These are phyloP conservation scores for Stephania japonica DNA, from an alignment of 164 flowering plant species.

Conservation along the genomic window DNA sequence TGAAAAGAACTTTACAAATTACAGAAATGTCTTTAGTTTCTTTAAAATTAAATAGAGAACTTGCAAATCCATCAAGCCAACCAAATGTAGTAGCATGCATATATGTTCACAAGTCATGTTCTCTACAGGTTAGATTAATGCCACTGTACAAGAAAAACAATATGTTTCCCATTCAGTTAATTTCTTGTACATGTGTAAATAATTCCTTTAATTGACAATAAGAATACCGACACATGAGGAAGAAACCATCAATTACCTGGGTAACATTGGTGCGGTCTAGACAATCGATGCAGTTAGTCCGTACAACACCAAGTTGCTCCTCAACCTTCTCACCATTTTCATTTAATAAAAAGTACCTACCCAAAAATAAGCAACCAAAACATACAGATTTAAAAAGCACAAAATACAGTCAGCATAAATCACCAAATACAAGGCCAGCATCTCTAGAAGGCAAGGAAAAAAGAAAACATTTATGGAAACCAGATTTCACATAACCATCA, in stretches of 20 bases:
- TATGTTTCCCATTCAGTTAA: too few relatives aligned
- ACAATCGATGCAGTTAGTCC: conserved; percentile 96
- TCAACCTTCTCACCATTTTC: conserved; percentile 76
- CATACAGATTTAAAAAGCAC: neutral
- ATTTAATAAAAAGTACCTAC: conserved; percentile 71
- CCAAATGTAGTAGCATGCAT: neutral
- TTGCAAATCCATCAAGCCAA: neutral
- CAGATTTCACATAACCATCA: too few relatives aligned
- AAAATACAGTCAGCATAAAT: neutral
- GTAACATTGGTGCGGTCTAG: conserved; percentile 98
- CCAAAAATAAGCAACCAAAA: neutral
- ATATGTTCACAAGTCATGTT: neutral
- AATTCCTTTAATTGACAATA: too few relatives aligned
- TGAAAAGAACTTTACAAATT: neutral
- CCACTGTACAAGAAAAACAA: neutral
- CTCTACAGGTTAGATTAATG: neutral
- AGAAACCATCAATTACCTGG: conserved; percentile 40
- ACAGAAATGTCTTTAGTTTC: neutral
- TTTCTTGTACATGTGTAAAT: neutral
- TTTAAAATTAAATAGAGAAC: neutral
- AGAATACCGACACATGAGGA: too few relatives aligned
- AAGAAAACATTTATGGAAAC: neutral
- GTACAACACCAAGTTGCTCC: conserved; percentile 79
- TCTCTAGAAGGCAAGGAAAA: neutral
- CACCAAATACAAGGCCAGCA: neutral